A percentile compares a stretch with the other conserved stretches of the same genome.
phyloP scores from a whole-genome alignment of 2,329 filamentous ascomycete genomes.

The Colletotrichum horii region DNA sequence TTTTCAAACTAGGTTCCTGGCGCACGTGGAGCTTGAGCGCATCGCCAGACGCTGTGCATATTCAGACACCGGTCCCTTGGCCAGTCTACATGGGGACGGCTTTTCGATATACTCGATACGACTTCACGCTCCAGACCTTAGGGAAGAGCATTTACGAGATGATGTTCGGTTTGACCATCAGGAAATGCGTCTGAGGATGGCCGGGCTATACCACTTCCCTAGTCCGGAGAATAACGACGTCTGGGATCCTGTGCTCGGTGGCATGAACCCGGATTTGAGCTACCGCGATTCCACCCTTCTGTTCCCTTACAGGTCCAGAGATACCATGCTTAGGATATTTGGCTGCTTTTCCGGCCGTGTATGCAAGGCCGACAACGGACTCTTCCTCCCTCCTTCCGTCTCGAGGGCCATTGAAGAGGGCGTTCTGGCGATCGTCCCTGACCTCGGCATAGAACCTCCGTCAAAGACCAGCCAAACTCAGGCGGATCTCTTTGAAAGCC shows the following conservation, averaged over 20 bases:
- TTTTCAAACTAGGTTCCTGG: background rate
- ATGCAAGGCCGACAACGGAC: background rate
- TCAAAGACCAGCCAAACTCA: background rate
- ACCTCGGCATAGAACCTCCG: background rate
- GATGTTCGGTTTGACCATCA: background rate
- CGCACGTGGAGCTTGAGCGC: background rate
- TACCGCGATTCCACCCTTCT: background rate
- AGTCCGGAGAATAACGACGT: background rate
- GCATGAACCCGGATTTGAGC: background rate
- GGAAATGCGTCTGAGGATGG: background rate
- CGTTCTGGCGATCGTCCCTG: background rate
- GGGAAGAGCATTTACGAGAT: background rate
- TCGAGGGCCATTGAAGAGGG: background rate
- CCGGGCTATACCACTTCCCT: background rate
- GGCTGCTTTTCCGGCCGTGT: background rate
- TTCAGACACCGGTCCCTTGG: background rate
- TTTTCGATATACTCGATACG: background rate
- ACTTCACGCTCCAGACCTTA: background rate
- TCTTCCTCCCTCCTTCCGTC: background rate
- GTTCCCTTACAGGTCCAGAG: background rate
- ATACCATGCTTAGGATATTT: background rate
- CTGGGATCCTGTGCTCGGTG: background rate
- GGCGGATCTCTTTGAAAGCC: background rate
- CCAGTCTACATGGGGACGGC: background rate
- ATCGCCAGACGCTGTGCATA: background rate